Conservation (phyloP, 2,329 filamentous ascomycete genomes). For the Alternaria atra region DNA sequence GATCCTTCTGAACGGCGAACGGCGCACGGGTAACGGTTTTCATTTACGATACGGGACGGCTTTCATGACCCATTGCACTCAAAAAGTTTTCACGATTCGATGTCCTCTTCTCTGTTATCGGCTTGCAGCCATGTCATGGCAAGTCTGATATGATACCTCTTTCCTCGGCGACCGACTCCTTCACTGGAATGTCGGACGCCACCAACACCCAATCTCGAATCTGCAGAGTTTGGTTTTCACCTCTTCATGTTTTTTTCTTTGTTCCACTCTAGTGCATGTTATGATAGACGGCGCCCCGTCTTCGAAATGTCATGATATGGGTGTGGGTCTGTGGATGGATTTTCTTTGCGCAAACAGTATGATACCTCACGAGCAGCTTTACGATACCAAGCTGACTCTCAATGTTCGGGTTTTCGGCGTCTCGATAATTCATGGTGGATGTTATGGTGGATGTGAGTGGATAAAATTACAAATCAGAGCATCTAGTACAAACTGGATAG, state of each 20-base stretch:
- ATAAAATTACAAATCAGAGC: constrained; percentile 21
- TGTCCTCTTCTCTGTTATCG: constrained; percentile 25
- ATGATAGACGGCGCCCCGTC: constrained; percentile 47
- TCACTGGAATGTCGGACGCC: constrained; percentile 38
- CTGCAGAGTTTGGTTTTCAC: constrained; percentile 20
- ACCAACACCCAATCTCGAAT: constrained; percentile 20
- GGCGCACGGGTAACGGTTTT: constrained; percentile 47
- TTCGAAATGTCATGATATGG: constrained; percentile 36
- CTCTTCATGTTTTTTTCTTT: constrained; percentile 33
- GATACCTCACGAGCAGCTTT: constrained; percentile 38
- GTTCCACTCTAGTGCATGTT: constrained; percentile 30
- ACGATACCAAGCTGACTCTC: constrained; percentile 30
- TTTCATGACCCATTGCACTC: constrained; percentile 44
- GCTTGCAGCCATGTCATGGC: constrained; percentile 14
- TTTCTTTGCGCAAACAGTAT: constrained; percentile 36
- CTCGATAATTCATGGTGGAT: constrained; percentile 17
- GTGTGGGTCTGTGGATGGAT: constrained; percentile 30
- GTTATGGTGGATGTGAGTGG: constrained; percentile 26
- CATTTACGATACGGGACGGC: constrained; percentile 41
- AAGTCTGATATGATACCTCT: constrained; percentile 23
- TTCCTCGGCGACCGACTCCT: constrained; percentile 35
- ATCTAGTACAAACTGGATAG: constrained; percentile 32
- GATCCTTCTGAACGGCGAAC: constrained; percentile 46
- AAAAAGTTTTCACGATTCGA: constrained; percentile 48
- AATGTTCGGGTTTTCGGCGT: constrained; percentile 22